Conservation (phyloP, 108 stramenopile species). For the Cyclotella choctawhatcheeana region DNA sequence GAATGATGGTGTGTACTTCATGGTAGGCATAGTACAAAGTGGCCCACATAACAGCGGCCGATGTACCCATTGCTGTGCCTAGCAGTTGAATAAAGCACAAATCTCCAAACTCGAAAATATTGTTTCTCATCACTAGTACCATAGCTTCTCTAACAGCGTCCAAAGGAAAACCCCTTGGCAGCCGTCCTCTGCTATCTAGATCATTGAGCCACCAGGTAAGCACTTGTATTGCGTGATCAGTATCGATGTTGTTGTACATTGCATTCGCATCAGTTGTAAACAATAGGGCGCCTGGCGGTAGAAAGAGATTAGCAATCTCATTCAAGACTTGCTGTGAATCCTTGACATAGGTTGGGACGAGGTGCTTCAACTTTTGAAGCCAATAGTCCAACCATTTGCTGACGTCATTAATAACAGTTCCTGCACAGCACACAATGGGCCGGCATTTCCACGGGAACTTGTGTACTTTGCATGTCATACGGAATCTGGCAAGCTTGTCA, state of each 20-base stretch:
- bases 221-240: neutral
- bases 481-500: slow-evolving; percentile 13
- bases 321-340: slow-evolving; percentile 4
- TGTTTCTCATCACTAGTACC: slow-evolving; percentile 33
- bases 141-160: slow-evolving; percentile 17
- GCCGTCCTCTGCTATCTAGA: neutral
- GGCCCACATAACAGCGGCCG: slow-evolving; percentile 10
- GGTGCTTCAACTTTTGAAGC: slow-evolving; percentile 19
- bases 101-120: slow-evolving; percentile 24
- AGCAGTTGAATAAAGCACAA: slow-evolving; percentile 3
- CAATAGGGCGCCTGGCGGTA: slow-evolving; percentile 1
- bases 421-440: slow-evolving; percentile 22
- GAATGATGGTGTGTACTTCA: slow-evolving; percentile 18
- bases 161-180: slow-evolving; percentile 17
- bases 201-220: slow-evolving; percentile 13
- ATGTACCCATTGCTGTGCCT: slow-evolving; percentile 25
- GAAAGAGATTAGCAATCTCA: neutral
- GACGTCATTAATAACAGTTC: slow-evolving; percentile 1
- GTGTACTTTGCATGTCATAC: slow-evolving; percentile 17
- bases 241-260: neutral
- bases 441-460: slow-evolving; percentile 1
- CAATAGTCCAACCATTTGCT: slow-evolving; percentile 19
- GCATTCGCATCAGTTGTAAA: slow-evolving; percentile 1
- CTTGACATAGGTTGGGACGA: slow-evolving; percentile 18
- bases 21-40: slow-evolving; percentile 19